phyloP scores from a whole-genome alignment of 2,329 filamentous ascomycete species.

The Sporothrix curviconia region DNA sequence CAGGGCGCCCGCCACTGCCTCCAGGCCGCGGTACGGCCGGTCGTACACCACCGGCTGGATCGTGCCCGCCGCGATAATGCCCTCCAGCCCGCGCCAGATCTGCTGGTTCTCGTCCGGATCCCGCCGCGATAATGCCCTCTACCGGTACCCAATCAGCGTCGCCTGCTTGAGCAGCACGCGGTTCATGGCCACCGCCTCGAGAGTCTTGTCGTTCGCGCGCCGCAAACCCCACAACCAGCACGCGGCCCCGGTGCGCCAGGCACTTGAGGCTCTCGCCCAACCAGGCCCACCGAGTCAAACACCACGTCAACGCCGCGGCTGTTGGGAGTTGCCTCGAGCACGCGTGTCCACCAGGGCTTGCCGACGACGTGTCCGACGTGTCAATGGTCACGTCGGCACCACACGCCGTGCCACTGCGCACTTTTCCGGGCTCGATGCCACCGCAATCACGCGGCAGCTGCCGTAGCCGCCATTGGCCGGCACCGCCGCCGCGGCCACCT shows the following conservation, averaged over 20 bases:
- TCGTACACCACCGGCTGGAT: conserved; percentile 47
- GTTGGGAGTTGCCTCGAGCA: conserved; percentile 38
- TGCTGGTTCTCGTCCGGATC: conserved; percentile 39
- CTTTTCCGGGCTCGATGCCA: conserved; percentile 42
- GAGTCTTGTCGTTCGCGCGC: conserved; percentile 30
- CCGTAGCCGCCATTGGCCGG: conserved; percentile 32
- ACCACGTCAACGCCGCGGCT: conserved; percentile 50
- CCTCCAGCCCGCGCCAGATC: conserved; percentile 46
- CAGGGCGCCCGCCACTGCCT: conserved; percentile 43
- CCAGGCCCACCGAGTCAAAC: conserved; percentile 52
- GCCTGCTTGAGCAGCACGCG: conserved; percentile 46
- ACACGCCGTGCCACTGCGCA: conserved; percentile 32
- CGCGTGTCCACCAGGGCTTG: conserved; percentile 42
- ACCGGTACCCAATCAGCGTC: conserved; percentile 50
- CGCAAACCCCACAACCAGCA: conserved; percentile 54
- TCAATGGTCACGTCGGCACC: conserved; percentile 38
- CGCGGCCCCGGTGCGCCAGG: conserved; percentile 44
- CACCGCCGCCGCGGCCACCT: conserved; percentile 38
- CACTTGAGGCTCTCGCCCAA: conserved; percentile 48
- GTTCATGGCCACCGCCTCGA: conserved; percentile 42
- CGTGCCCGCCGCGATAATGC: conserved; percentile 38
- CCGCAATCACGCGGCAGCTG: conserved; percentile 44
- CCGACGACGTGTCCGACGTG: conserved; percentile 25
- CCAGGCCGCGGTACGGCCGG: conserved; percentile 42
- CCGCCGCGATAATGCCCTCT: conserved; percentile 48